These are phyloP conservation scores for Exophiala calicioides DNA, from an alignment of 2,329 filamentous ascomycete genomes.

Conservation along the genomic window DNA sequence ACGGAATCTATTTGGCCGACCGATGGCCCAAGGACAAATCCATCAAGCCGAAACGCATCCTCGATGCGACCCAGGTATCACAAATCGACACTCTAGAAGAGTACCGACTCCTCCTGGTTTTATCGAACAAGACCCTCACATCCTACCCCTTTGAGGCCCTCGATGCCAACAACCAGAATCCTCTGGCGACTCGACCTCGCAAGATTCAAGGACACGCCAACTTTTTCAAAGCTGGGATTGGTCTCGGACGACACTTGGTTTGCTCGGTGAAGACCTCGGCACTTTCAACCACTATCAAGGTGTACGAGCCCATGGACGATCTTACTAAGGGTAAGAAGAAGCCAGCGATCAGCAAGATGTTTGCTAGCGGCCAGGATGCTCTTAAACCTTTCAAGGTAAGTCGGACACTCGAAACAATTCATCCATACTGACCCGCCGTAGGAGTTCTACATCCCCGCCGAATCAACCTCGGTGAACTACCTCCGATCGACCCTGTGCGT, in stretches of 20 bases:
- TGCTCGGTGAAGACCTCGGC: slow-evolving; percentile 95
- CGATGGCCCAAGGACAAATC: slow-evolving; percentile 80
- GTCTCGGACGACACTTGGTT: slow-evolving; percentile 87
- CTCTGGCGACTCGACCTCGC: slow-evolving; percentile 80
- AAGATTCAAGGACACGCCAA: slow-evolving; percentile 97
- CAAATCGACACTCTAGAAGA: slow-evolving; percentile 96
- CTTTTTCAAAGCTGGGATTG: slow-evolving; percentile 98
- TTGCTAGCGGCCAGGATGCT: slow-evolving; percentile 88
- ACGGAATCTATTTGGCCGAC: slow-evolving; percentile 88
- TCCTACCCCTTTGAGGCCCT: slow-evolving; percentile 87
- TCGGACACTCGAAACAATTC: slow-evolving; percentile 9
- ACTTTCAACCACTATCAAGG: slow-evolving; percentile 93
- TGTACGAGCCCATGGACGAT: slow-evolving; percentile 96
- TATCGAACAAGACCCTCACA: slow-evolving; percentile 89
- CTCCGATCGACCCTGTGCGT: slow-evolving; percentile 95
- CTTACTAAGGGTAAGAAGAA: slow-evolving; percentile 94
- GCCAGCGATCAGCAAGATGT: slow-evolving; percentile 92
- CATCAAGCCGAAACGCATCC: slow-evolving; percentile 73
- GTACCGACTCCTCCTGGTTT: slow-evolving; percentile 84
- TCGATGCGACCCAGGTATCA: slow-evolving; percentile 84
- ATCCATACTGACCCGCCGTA: slow-evolving; percentile 37
- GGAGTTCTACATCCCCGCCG: slow-evolving; percentile 98
- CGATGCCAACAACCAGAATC: slow-evolving; percentile 73
- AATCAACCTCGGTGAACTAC: slow-evolving; percentile 98
- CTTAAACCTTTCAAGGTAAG: slow-evolving; percentile 84